phyloP scores from a whole-genome alignment of 805 yeast species.

The Hemisphaericaspora nanyangensis region DNA sequence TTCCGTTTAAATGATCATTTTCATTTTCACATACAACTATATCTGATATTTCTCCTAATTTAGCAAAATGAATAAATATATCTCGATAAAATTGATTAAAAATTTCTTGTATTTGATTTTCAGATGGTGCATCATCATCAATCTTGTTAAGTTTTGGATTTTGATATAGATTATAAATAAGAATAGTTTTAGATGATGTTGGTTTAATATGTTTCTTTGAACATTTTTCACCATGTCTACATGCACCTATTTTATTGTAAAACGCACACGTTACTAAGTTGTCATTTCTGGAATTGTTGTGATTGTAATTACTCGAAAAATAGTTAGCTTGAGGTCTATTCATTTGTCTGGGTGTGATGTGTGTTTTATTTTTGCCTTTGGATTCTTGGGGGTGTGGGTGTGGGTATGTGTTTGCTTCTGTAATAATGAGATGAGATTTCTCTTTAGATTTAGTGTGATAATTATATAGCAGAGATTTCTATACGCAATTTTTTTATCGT shows the following conservation, averaged over 20 bases:
- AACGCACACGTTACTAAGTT: slow-evolving; percentile 44
- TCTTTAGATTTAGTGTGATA: no score
- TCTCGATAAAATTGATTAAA: slow-evolving; percentile 70
- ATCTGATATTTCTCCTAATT: slow-evolving; percentile 50
- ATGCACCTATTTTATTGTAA: slow-evolving; percentile 82
- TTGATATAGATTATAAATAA: slow-evolving; percentile 61
- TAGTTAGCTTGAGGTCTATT: neutral
- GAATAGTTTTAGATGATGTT: slow-evolving; percentile 55
- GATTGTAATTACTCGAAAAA: no score
- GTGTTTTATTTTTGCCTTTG: no score
- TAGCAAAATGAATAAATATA: slow-evolving; percentile 57
- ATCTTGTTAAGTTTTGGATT: slow-evolving; percentile 49
- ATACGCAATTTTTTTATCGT: no score
- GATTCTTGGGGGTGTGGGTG: no score
- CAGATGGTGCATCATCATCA: slow-evolving; percentile 26
- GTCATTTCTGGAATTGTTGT: neutral
- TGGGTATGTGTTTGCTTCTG: no score
- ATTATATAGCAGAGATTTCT: no score
- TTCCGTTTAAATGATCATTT: slow-evolving; percentile 80
- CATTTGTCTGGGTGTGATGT: no score
- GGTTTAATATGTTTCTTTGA: slow-evolving; percentile 72
- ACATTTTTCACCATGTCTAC: slow-evolving; percentile 89
- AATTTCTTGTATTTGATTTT: slow-evolving; percentile 37
- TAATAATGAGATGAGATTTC: no score
- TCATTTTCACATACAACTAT: slow-evolving; percentile 79